phyloP scores from a whole-genome alignment of 2,329 filamentous ascomycete genomes.

The Neodidymelliopsis sp. region DNA sequence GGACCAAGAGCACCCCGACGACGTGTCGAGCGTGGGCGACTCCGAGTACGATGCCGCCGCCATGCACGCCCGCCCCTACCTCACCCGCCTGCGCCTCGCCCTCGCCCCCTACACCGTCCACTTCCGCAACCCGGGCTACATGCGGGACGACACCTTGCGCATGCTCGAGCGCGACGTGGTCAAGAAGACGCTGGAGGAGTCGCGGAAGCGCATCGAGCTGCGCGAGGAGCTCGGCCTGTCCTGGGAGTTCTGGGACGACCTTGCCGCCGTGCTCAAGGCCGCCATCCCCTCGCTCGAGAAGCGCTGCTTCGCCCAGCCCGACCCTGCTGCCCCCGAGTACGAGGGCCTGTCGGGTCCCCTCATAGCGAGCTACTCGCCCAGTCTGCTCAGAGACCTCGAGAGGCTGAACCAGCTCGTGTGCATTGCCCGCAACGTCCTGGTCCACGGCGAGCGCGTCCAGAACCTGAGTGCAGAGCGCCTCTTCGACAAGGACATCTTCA shows the following conservation, averaged over 20 bases:
- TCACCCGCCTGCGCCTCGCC: constrained; percentile 55
- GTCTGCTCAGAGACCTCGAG: constrained; percentile 68
- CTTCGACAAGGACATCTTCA: constrained; percentile 68
- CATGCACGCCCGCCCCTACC: constrained; percentile 42
- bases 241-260: constrained; percentile 65
- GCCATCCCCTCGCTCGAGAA: constrained; percentile 68
- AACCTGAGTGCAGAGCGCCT: constrained; percentile 67
- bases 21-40: constrained; percentile 22
- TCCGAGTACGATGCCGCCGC: constrained; percentile 22
- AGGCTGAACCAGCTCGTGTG: constrained; percentile 68
- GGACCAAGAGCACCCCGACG: constrained; percentile 7
- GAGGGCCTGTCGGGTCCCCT: constrained; percentile 66
- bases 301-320: constrained; percentile 68
- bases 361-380: constrained; percentile 66
- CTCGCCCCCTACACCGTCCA: constrained; percentile 62
- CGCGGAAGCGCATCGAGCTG: constrained; percentile 63
- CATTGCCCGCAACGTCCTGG: constrained; percentile 68
- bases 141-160: constrained; percentile 65
- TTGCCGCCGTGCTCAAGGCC: constrained; percentile 64
- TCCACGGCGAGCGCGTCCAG: constrained; percentile 67
- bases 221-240: constrained; percentile 65
- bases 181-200: constrained; percentile 67
- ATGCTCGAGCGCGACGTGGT: constrained; percentile 62
- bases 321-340: constrained; percentile 63
- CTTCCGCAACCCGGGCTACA: constrained; percentile 66